A percentile compares a stretch with the other conserved stretches of the same genome.
Conservation (phyloP, 2,329 filamentous ascomycete genomes). For the Bretziella fagacearum region DNA sequence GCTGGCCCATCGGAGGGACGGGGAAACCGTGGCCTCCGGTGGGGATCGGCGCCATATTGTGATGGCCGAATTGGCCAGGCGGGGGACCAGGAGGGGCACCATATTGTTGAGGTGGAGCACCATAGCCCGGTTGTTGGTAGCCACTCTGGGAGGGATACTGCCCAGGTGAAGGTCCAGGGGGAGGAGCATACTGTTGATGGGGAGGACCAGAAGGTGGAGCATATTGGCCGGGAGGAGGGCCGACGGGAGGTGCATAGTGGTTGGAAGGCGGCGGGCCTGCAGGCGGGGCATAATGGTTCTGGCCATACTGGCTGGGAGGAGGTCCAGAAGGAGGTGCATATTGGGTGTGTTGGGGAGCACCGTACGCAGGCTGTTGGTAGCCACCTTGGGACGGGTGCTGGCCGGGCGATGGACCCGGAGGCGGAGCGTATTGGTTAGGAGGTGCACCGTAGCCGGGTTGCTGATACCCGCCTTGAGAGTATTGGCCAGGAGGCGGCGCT, state of each 20-base stretch:
- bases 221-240: constrained; percentile 17
- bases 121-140: neutral
- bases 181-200: constrained; percentile 17
- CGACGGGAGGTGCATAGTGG: constrained; percentile 7
- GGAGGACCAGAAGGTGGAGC: constrained; percentile 21
- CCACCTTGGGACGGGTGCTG: constrained; percentile 12
- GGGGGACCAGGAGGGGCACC: constrained; percentile 20
- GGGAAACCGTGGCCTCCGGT: constrained; percentile 26
- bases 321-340: constrained; percentile 20
- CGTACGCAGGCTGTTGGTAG: constrained; percentile 6
- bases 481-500: constrained; percentile 19
- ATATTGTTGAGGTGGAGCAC: neutral
- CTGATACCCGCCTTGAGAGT: constrained; percentile 22
- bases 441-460: constrained; percentile 22
- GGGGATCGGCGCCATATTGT: neutral
- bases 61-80: constrained; percentile 20
- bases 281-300: constrained; percentile 18
- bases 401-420: constrained; percentile 8
- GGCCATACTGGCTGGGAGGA: no score
- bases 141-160: neutral
- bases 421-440: constrained; percentile 14
- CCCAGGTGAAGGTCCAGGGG: constrained; percentile 15
- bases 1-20: constrained; percentile 24
- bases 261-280: constrained; percentile 14
- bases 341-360: constrained; percentile 10